Conservation (phyloP, 164 flowering plant genomes). For the Brasenia schreberi region DNA sequence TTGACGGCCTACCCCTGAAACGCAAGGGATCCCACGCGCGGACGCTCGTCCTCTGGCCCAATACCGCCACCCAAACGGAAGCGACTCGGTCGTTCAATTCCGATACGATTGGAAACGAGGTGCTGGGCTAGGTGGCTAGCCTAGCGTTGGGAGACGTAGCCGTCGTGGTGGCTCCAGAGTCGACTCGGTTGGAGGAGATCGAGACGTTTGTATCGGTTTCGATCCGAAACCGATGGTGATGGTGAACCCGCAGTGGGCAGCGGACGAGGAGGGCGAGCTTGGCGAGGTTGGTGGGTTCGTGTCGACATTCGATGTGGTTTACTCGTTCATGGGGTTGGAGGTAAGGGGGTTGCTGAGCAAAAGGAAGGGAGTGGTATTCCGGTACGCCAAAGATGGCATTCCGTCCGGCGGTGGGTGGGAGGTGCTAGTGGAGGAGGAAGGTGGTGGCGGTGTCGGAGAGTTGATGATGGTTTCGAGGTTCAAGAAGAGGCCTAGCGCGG, state of each 20-base stretch:
- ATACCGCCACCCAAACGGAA: conserved; percentile 10
- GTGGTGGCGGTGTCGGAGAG: conserved; percentile 14
- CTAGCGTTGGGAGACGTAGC: conserved; percentile 25
- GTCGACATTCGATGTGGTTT: conserved; percentile 65
- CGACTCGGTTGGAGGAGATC: conserved; percentile 29
- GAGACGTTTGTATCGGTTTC: conserved; percentile 25
- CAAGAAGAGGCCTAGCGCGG: conserved; percentile 46
- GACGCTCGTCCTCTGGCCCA: conserved; percentile 49
- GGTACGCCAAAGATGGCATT: conserved; percentile 51
- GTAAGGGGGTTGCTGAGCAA: conserved; percentile 64
- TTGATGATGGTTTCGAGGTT: conserved; percentile 55
- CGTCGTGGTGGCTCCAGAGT: conserved; percentile 51
- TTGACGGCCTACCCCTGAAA: conserved; percentile 36
- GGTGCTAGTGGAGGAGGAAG: conserved; percentile 45
- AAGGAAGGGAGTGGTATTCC: conserved; percentile 58
- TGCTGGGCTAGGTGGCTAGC: neutral
- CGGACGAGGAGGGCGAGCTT: conserved; percentile 51
- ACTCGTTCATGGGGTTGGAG: conserved; percentile 76
- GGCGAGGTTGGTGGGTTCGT: conserved; percentile 37
- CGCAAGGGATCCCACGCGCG: conserved; percentile 39
- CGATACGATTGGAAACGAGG: conserved; percentile 2
- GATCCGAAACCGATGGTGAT: conserved; percentile 63
- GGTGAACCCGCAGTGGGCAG: conserved; percentile 68
- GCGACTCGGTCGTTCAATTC: conserved; percentile 16
- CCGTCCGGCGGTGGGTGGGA: conserved; percentile 52